Base-by-base conservation (phyloP, 768 basidiomycete genomes). In the Inosperma sp. region DNA sequence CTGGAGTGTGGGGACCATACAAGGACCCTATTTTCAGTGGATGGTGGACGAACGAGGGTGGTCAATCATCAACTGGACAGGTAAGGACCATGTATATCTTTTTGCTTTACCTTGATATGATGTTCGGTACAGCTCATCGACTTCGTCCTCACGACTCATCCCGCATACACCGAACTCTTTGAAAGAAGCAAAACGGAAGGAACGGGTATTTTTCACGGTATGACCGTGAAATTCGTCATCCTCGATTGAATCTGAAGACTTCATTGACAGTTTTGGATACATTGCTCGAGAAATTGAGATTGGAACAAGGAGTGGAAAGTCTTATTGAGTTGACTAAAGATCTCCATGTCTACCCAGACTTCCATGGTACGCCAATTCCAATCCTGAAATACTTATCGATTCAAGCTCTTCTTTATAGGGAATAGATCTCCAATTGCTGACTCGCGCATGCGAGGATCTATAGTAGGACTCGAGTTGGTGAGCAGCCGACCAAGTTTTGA, bases 31-130 rank as follows among this genome's bases (percentile, higher is more conserved):
- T 94, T 26, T 93, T 97, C 70, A 84, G 84, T 35, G 92, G 86
- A 14, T 94, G 91, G 86, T 99, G 95, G 96, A 96, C 97, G 93
- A 99, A 94, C 62, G 96, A 99, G 69, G 96, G 95, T 31, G 96
- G 96, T 2, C 96, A 99, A 68, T 96, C 93, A 7, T 94, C 93
- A 1, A 99, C 96, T 0, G 96, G 96, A n/a, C 91, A 93, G 70
- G 86, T 86, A 46, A 41, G 69, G 55, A n/a, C 27, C 14, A 9
- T 6, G 21, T 17, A 27, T 21, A 36, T 21, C 16, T 19, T 21
- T 36, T 6, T 14, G 23, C 33, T 47, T 2, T 22, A 13, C 21
- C 5, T 16, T 5, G 14, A 6, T 21, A 36, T 22, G n/a, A 43
- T 35, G 22, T 25, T 39, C 5, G 8, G 19, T 4, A 12, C 25